Evolutionary conservation across 2,329 filamentous ascomycete genomes (phyloP).

Genomic region (Bisporella sp.): DNA sequence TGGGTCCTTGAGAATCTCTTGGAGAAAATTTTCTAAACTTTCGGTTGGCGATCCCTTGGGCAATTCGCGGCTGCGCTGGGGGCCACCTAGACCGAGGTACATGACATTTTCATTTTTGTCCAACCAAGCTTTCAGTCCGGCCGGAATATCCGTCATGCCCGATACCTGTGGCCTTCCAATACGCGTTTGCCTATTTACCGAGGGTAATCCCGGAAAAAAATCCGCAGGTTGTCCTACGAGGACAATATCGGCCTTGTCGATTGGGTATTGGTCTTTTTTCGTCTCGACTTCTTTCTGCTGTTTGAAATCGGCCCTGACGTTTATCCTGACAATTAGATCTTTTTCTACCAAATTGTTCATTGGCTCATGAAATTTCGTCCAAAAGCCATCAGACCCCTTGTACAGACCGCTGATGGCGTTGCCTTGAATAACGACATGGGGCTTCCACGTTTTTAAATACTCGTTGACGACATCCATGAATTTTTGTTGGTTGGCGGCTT

Average conservation of each 20-base stretch:
- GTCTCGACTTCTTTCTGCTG: background rate
- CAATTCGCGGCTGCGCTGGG: too few relatives aligned
- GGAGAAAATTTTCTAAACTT: too few relatives aligned
- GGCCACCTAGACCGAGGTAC: too few relatives aligned
- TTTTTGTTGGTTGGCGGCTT: background rate
- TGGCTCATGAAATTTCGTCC: background rate
- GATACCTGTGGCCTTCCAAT: background rate
- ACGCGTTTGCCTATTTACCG: background rate
- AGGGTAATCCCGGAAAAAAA: background rate
- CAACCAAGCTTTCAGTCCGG: too few relatives aligned
- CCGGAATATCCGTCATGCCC: background rate
- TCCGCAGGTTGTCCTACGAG: background rate
- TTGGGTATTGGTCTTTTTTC: background rate
- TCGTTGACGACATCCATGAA: background rate
- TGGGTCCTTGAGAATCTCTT: too few relatives aligned
- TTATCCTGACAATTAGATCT: background rate
- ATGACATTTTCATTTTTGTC: too few relatives aligned
- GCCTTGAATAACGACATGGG: background rate
- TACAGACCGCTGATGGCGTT: background rate
- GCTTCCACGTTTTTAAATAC: background rate
- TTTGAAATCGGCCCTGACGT: background rate
- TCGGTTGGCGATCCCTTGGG: too few relatives aligned
- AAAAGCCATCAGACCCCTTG: background rate
- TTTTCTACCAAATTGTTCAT: background rate
- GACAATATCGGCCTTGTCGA: background rate